These are phyloP conservation scores for Neurospora sp. DNA, from an alignment of 495 filamentous ascomycete species.

Conservation along the genomic window DNA sequence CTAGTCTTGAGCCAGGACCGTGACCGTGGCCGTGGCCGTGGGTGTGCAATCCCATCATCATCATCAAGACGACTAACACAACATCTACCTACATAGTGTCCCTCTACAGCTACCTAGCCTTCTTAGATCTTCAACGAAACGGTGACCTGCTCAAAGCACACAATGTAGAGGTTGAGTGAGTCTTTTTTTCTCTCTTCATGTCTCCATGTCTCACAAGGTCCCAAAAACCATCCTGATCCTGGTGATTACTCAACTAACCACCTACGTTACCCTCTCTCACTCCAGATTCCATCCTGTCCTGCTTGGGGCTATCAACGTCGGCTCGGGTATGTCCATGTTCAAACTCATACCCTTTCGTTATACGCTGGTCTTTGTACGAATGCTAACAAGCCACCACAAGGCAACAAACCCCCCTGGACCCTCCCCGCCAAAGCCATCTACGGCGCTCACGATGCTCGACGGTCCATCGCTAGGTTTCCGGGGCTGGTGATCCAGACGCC, in stretches of 20 bases:
- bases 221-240: not conserved
- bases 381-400: slow-evolving; percentile 17
- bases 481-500: slow-evolving; percentile 31
- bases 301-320: slow-evolving; percentile 61
- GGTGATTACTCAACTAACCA: not conserved
- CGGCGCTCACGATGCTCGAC: slow-evolving; percentile 39
- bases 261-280: not conserved
- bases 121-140: slow-evolving; percentile 49
- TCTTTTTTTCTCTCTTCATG: not conserved
- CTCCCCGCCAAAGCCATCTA: slow-evolving; percentile 56
- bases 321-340: slow-evolving; percentile 34
- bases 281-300: slow-evolving; percentile 59
- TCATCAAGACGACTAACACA: slow-evolving; percentile 3
- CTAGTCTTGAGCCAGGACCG: too few species aligned
- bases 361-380: too few species aligned
- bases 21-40: not conserved
- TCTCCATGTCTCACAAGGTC: not conserved
- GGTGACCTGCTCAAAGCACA: slow-evolving; percentile 41
- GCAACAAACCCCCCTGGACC: slow-evolving; percentile 67
- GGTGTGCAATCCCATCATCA: not conserved
- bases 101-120: slow-evolving; percentile 57
- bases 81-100: slow-evolving; percentile 39
- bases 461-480: slow-evolving; percentile 47
- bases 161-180: slow-evolving; percentile 53
- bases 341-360: too few species aligned